Evolutionary conservation across 148 eudicot genomes (phyloP), one percentile per base, ranked within the genome.

Genomic region (Nepenthes gracilis): DNA sequence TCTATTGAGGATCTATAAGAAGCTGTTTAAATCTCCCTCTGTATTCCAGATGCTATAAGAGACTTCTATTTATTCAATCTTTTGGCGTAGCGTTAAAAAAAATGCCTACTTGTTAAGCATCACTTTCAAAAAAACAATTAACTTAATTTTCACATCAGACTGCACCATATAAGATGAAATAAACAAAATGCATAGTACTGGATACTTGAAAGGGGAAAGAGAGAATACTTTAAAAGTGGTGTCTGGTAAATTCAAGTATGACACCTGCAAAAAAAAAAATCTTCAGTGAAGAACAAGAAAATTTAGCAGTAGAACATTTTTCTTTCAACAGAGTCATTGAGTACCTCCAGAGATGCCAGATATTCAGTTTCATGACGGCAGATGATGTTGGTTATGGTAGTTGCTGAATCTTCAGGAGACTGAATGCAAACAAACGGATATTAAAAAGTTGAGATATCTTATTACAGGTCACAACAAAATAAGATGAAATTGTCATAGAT

Each of bases 281-380:
- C 47, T 58, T 77, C 56, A 70, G 70, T 33, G 45, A 55, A 49
- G 43, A 35, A 7, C 58, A 33, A 1, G n/a, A 11, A 11, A 49
- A 11, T 12, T 6, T 2, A 63, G 32, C 11, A 59, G 37, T 55
- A 23, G 43, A 52, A 36, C 10, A 47, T 60, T 69, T 40, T 66
- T 58, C 40, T 14, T 5, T 35, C 3, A 35, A 23, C 36, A 58
- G 10, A 36, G 23, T 40, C 8, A 61, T 43, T 36, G 9, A 14
- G 58, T 65, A 92, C 98, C 98, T 88, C 95, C 55, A 93, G 88
- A 47, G 96, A 78, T 59, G 84, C 67, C 23, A 93, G 77, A 70
- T 93, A 93, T 65, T 93, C 98, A 36, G 91, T 81, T 73, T 93
- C 98, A 62, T 86, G 96, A 64, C 82, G 87, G 60, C 95, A 88